Base-by-base conservation (phyloP, 306 rosid species). In the Fagus crenata region DNA sequence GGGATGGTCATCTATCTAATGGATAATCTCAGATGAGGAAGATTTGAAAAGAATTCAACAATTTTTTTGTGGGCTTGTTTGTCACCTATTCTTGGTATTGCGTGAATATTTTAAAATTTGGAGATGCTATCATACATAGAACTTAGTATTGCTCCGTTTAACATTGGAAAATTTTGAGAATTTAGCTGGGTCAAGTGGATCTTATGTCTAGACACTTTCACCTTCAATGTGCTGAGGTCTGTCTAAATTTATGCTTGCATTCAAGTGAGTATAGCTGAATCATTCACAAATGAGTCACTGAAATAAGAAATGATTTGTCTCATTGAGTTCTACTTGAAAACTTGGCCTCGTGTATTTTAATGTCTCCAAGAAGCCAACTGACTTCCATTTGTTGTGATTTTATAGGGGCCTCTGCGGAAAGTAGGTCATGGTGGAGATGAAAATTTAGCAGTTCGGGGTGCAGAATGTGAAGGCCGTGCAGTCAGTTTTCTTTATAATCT, bases 391-490 rank as follows among this genome's bases (percentile, higher is more conserved):
- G 53, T 49, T 80, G 31, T 84, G 35, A 63, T 84, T 79, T 84
- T 81, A 59, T 80, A 95, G 97, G 99, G 99, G 68, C 93, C 98
- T 77, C 84, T 95, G 79, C 85, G 41, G 81, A 91, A 88, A 85
- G 96, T 89, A 64, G 87, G 87, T 81, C 91, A 81, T 80, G 82
- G 82, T 56, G 86, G 83, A 71, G 79, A 88, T 84, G 90, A 86
- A 79, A 91, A 87, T 71, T 78, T 75, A 54, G 77, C 86, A 76
- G 81, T 90, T 78, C 89, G 75, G 37, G 91, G 90, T 78, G 86
- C 89, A 43, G 97, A 89, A 87, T 90, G 93, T 81, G 97, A 90
- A 88, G 99, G 98, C 40, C 88, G 90, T 58, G 93, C 92, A 14
- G 88, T 87, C 72, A 85, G 93, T 85, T 89, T 92, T 78, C 89